These are phyloP conservation scores for Haplographium delicatum DNA, from an alignment of 495 filamentous ascomycete genomes.

Conservation along the genomic window DNA sequence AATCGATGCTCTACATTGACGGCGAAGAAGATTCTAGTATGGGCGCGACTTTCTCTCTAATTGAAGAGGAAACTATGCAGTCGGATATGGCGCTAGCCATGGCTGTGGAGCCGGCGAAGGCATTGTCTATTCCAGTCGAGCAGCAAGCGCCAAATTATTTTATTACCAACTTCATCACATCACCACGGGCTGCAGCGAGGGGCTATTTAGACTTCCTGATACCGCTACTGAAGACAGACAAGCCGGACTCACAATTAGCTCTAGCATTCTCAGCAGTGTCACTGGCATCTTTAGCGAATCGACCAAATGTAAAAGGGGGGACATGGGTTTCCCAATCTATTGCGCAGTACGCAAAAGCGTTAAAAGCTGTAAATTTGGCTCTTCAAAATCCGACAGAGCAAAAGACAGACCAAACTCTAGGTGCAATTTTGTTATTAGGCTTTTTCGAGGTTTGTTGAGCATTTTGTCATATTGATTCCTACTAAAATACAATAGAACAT, in stretches of 20 bases:
- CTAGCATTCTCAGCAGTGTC: conserved; percentile 58
- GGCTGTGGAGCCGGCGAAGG: conserved; percentile 6
- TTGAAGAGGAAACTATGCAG: background rate
- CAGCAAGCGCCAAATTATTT: conserved; percentile 50
- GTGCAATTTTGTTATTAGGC: conserved; percentile 55
- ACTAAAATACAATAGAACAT: conserved; percentile 30
- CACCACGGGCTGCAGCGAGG: conserved; percentile 36
- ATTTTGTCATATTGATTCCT: background rate
- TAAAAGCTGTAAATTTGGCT: conserved; percentile 48
- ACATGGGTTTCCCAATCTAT: conserved; percentile 30
- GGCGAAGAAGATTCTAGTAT: too few relatives aligned
- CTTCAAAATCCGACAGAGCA: conserved; percentile 43
- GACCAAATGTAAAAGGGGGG: conserved; percentile 26
- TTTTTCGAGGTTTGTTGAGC: conserved; percentile 55
- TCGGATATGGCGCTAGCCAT: conserved; percentile 5
- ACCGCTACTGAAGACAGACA: conserved; percentile 44
- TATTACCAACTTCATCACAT: conserved; percentile 49
- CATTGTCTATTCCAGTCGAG: conserved; percentile 33
- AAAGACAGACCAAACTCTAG: conserved; percentile 51
- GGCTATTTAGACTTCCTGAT: conserved; percentile 56
- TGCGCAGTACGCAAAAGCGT: conserved; percentile 42
- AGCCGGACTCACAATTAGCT: conserved; percentile 42
- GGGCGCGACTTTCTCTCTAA: too few relatives aligned
- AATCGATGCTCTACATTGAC: background rate
- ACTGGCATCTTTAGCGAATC: conserved; percentile 46